These are phyloP conservation scores for Porphyra umbilicalis DNA, from an alignment of 31 red algal species.

Conservation along the genomic window DNA sequence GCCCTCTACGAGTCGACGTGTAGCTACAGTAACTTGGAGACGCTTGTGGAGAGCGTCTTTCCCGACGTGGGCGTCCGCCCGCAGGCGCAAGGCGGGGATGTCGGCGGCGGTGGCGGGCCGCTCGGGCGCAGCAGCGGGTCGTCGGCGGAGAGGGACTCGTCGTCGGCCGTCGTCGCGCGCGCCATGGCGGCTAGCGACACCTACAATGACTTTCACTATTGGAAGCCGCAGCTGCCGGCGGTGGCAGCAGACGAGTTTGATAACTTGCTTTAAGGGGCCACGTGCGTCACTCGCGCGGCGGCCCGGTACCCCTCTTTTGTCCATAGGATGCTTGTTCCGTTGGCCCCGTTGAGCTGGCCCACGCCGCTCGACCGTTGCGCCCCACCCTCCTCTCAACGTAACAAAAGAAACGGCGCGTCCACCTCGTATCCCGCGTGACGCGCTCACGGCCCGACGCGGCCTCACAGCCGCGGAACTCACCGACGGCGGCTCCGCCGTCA, in stretches of 20 bases:
- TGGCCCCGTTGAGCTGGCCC: no score
- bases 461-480: no score
- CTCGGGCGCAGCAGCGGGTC: not conserved
- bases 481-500: no score
- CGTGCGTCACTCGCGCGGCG: not conserved
- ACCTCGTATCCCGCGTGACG: no score
- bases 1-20: constrained; percentile 62
- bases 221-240: constrained; percentile 59
- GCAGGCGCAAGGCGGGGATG: not conserved
- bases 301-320: no score
- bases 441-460: no score
- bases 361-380: no score
- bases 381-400: no score
- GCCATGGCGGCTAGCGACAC: constrained; percentile 45
- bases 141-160: not conserved
- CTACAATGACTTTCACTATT: constrained; percentile 91
- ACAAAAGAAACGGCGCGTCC: no score
- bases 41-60: constrained; percentile 89
- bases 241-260: constrained; percentile 1
- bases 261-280: not conserved
- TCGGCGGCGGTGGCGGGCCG: not conserved
- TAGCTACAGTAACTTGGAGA: constrained; percentile 65
- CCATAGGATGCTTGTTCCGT: no score
- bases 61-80: constrained; percentile 50
- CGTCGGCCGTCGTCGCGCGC: not conserved